Base-by-base conservation (phyloP, 306 rosid genomes). In the Rosa chinensis region DNA sequence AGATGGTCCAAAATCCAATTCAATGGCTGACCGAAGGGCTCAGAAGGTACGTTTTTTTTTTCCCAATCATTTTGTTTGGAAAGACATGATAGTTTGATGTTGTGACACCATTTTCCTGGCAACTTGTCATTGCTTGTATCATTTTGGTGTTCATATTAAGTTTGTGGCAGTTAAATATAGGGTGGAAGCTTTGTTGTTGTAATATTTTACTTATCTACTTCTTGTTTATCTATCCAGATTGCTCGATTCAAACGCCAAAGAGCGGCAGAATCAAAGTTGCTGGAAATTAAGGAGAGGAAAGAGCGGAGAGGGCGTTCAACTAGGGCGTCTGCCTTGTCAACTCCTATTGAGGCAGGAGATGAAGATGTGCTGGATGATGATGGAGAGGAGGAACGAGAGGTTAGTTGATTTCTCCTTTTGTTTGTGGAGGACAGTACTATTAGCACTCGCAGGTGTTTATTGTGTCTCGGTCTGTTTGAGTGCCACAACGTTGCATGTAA, bases 371-470 rank as follows among this genome's bases (percentile, higher is more conserved):
- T 88, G 73, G 97, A 96, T 69, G 98, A 93, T 70, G 99, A 93
- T 79, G 98, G 94, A 40, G 99, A 93, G 82, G 99, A 96, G 84
- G 98, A 96, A 83, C 87, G 98, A 43, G 94, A 96, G 99, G 98
- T 96, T 82, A 66, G 89, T 74, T 43, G 20, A 9, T 59, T 81
- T 70, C 73, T 47, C 10, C 71, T 37, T 53, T 28, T 53, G 80
- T 64, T 39, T 44, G 66, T 71, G 49, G 23, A 59, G 71, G 48
- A 17, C 1, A 50, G 23, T 49, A 43, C 42, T 80, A 17, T 40
- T 47, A 7, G 75, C 44, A 8, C 45, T 45, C 13, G n/a, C 12
- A 63, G 21, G 11, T 69, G 7, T 73, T 68, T 42, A 18, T 48
- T 43, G 14, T 43, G 68, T 17, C 17, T 7, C 11, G 5, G 20